Evolutionary conservation across 2,329 filamentous ascomycete genomes (phyloP), one percentile per base, ranked within the genome.

Genomic region (Thelonectria discophora): DNA sequence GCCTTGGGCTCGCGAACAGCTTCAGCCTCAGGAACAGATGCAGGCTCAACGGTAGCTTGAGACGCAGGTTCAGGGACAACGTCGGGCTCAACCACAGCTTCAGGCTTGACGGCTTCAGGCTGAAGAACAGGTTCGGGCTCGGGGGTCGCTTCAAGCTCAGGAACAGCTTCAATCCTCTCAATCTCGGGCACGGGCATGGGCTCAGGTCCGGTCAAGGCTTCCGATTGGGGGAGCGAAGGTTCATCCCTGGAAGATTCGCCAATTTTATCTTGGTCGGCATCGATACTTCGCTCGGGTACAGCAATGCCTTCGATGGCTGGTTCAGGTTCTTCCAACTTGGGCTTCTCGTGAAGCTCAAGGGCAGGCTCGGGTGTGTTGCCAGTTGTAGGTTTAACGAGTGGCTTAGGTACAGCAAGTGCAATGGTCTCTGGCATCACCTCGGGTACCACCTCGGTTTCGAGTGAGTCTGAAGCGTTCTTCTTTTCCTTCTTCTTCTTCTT

Each of bases 401-500:
- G 34, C 37, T 42, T 18, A 52, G 24, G n/a, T 17, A 15, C 18
- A 45, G 21, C 15, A 13, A 9, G 21, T 5, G n/a, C 9, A 13
- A 12, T 12, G 10, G 37, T 3, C 37, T 43, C 48, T 7, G 21
- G 20, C 15, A 34, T 10, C 10, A 48, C n/a, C 18, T 56, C 34
- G 17, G 54, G 17, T 39, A 34, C 13, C 10, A 48, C n/a, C 18
- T 56, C 34, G 17, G 54, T 13, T 39, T 42, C 45, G 9, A 30
- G 27, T 6, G 27, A 30, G 27, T 32, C 49, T 30, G 11, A 18
- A 18, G 21, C 34, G 34, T 13, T 34, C 37, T 17, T 17, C 11
- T 21, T 50, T 17, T 10, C 30, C 37, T 37, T 18, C 42, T 63
- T 63, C 11, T 32, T 63, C 48, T 59, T 59, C 46, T 63, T 59